A percentile compares a stretch with the other conserved stretches of the same genome.
Conservation (phyloP, 1,284 basidiomycete genomes). For the Rhodotorula sp. region DNA sequence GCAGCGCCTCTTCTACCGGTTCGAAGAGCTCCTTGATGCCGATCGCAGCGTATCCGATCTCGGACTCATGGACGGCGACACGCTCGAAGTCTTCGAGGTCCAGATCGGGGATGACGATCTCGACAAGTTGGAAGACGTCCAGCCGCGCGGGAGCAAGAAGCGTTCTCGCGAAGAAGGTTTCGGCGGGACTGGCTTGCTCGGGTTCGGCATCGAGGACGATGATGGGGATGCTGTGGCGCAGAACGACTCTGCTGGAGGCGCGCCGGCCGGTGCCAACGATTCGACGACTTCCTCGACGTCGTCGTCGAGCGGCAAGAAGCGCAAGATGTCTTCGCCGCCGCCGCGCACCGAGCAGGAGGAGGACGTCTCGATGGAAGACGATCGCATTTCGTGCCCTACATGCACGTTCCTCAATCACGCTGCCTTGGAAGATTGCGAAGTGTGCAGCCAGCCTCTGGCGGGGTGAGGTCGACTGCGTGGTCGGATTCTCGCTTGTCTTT, state of each 20-base stretch:
- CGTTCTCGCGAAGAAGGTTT: slow-evolving; percentile 64
- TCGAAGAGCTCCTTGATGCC: slow-evolving; percentile 61
- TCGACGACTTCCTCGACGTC: background rate
- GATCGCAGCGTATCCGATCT: slow-evolving; percentile 60
- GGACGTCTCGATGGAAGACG: background rate
- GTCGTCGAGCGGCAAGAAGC: background rate
- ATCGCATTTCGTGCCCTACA: slow-evolving; percentile 32
- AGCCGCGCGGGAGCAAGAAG: slow-evolving; percentile 36
- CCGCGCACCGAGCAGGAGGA: background rate
- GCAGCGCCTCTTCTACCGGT: slow-evolving; percentile 65
- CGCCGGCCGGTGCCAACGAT: background rate
- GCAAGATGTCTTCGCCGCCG: background rate
- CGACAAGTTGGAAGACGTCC: slow-evolving; percentile 52
- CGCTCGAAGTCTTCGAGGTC: slow-evolving; percentile 66
- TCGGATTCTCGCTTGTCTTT: background rate
- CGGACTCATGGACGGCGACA: slow-evolving; percentile 63
- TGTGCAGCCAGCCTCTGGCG: slow-evolving; percentile 33
- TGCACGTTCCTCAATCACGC: slow-evolving; percentile 46
- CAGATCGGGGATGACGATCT: slow-evolving; percentile 59
- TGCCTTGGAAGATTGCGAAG: slow-evolving; percentile 39
- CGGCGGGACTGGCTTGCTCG: slow-evolving; percentile 63
- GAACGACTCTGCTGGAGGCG: background rate
- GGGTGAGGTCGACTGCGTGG: background rate
- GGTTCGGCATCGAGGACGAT: slow-evolving; percentile 12
- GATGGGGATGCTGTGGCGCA: background rate